Percentiles rank a stretch among this genome's conserved stretches.
phyloP scores from a whole-genome alignment of 2,329 filamentous ascomycete genomes.

The Cadophora sp. region DNA sequence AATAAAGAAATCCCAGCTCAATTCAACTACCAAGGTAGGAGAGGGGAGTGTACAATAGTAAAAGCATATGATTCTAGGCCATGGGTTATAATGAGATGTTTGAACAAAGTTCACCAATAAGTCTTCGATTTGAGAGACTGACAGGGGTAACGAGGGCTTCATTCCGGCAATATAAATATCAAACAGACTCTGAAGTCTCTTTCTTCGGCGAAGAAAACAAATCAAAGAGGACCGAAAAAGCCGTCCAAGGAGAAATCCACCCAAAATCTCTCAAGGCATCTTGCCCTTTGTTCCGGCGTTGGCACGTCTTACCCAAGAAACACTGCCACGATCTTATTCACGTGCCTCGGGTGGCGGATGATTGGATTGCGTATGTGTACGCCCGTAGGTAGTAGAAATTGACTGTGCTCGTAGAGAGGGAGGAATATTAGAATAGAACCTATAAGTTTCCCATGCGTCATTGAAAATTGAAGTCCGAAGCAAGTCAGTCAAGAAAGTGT shows the following conservation, averaged over 20 bases:
- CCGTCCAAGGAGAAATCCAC: neutral
- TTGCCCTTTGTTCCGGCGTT: neutral
- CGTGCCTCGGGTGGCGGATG: conserved; percentile 9
- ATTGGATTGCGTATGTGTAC: conserved; percentile 6
- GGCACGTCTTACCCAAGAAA: conserved; percentile 7
- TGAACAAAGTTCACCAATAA: too few relatives aligned
- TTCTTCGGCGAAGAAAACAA: neutral
- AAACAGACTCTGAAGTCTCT: neutral
- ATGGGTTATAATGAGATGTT: too few relatives aligned
- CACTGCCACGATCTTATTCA: conserved; percentile 15
- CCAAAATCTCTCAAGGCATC: neutral
- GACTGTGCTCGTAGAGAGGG: neutral
- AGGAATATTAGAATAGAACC: neutral
- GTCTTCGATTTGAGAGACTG: neutral
- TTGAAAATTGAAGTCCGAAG: neutral
- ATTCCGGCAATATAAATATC: neutral
- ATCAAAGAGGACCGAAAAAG: neutral
- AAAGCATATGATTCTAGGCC: too few relatives aligned
- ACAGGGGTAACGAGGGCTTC: conserved; percentile 1
- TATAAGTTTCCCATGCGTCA: neutral
- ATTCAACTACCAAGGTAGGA: neutral
- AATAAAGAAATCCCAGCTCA: neutral
- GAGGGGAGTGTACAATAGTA: too few relatives aligned
- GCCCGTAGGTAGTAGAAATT: neutral
- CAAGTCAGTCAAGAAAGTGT: conserved; percentile 8